These are phyloP conservation scores for Grigorovia humatica DNA, from an alignment of 805 yeast species.

Conservation along the genomic window DNA sequence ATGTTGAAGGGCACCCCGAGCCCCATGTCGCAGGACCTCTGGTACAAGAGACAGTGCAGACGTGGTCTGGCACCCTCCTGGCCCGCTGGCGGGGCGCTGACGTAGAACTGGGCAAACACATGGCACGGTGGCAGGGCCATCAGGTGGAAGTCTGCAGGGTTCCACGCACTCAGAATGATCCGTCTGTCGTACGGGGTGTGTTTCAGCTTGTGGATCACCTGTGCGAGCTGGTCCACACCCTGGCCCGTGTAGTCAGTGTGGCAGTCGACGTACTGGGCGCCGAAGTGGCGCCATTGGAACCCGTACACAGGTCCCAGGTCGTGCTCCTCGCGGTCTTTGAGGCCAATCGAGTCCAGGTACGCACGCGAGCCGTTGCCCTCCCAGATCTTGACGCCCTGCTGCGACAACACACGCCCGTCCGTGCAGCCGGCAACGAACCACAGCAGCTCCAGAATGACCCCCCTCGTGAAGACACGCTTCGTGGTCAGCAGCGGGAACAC, in stretches of 20 bases:
- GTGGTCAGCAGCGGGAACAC: constrained; percentile 85
- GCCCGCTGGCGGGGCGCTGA: constrained; percentile 59
- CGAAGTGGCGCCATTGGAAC: constrained; percentile 98
- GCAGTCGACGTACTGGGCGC: constrained; percentile 82
- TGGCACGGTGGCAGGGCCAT: constrained; percentile 99
- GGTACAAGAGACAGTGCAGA: constrained; percentile 82
- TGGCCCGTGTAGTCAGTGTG: constrained; percentile 78
- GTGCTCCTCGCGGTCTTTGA: constrained; percentile 73
- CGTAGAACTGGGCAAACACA: constrained; percentile 91
- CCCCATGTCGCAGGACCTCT: constrained; percentile 99
- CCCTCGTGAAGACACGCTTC: constrained; percentile 81
- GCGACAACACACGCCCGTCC: constrained; percentile 68
- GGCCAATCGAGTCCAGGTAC: constrained; percentile 74
- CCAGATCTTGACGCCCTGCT: constrained; percentile 93
- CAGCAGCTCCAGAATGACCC: constrained; percentile 76
- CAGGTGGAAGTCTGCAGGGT: constrained; percentile 83
- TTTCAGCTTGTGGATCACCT: constrained; percentile 68
- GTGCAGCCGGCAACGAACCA: constrained; percentile 93
- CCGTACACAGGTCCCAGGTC: constrained; percentile 98
- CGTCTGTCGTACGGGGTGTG: constrained; percentile 91
- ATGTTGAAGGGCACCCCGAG: constrained; percentile 98
- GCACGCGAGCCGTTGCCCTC: constrained; percentile 97
- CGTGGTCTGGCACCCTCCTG: constrained; percentile 39
- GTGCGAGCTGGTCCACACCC: constrained; percentile 84
- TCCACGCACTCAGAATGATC: constrained; percentile 95